Conservation (phyloP, 805 yeast genomes). For the Starmerella stellata region DNA sequence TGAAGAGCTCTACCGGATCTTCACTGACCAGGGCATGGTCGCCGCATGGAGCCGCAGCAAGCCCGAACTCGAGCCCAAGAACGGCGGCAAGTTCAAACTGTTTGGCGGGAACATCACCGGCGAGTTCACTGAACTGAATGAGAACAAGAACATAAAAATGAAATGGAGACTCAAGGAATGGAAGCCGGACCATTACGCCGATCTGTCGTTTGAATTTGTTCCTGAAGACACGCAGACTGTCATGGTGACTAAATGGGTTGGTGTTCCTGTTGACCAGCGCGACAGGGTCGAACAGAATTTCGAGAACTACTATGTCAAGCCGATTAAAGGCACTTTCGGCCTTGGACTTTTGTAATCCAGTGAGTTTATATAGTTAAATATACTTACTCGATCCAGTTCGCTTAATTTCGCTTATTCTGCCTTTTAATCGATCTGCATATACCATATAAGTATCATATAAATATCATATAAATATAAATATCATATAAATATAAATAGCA, state of each 20-base stretch:
- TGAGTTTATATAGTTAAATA: neutral
- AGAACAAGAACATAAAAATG: slow-evolving; percentile 44
- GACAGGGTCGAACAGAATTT: slow-evolving; percentile 64
- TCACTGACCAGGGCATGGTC: slow-evolving; percentile 58
- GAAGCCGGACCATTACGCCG: slow-evolving; percentile 70
- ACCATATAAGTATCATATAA: too few relatives aligned
- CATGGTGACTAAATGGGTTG: slow-evolving; percentile 59
- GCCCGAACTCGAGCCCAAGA: slow-evolving; percentile 38
- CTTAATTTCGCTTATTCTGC: too few relatives aligned
- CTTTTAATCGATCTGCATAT: too few relatives aligned
- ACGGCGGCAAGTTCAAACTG: slow-evolving; percentile 45
- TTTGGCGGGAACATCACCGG: slow-evolving; percentile 83
- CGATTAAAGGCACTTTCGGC: slow-evolving; percentile 84
- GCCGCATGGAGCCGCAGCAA: slow-evolving; percentile 81
- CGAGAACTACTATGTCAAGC: slow-evolving; percentile 71
- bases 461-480: too few relatives aligned
- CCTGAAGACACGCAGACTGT: slow-evolving; percentile 76
- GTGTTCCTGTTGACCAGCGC: slow-evolving; percentile 95
- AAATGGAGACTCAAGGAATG: slow-evolving; percentile 80
- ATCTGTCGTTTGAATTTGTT: slow-evolving; percentile 43
- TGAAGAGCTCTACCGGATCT: slow-evolving; percentile 61
- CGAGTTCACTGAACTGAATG: slow-evolving; percentile 40
- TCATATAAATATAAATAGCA: too few relatives aligned
- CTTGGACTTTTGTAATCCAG: slow-evolving; percentile 39
- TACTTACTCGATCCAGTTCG: too few relatives aligned